Percentiles rank a stretch among this genome's conserved stretches.
Evolutionary conservation across 352 stramenopile genomes (phyloP).

Genomic region (Globisporangium megalacanthum): DNA sequence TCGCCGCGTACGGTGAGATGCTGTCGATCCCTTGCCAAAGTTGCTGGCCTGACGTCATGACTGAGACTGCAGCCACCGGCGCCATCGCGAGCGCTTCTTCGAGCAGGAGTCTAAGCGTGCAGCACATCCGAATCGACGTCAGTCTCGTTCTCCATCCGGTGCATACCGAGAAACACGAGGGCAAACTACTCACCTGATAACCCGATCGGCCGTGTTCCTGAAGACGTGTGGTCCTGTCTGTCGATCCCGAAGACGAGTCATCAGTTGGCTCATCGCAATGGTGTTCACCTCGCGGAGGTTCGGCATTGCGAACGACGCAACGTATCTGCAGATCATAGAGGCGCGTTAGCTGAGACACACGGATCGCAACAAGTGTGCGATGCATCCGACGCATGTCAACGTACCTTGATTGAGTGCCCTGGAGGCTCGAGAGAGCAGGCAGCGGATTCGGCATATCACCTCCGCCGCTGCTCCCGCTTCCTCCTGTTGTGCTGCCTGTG

Average conservation of each 20-base stretch:
- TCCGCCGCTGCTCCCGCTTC: neutral
- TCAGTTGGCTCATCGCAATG: neutral
- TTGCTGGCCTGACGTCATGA: slow-evolving; percentile 2
- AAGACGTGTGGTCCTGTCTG: slow-evolving; percentile 6
- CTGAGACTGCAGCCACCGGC: neutral
- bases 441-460: neutral
- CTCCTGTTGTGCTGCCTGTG: neutral
- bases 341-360: neutral
- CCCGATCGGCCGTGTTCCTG: slow-evolving; percentile 4
- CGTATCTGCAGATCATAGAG: neutral
- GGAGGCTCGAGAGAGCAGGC: neutral
- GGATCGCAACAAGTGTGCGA: no score
- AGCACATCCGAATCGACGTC: neutral
- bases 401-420: neutral
- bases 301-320: neutral
- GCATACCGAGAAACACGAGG: neutral
- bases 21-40: slow-evolving; percentile 4
- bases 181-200: slow-evolving; percentile 1
- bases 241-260: slow-evolving; percentile 9
- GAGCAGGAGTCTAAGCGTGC: neutral
- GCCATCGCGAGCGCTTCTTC: slow-evolving; percentile 11
- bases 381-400: no score
- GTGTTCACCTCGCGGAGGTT: slow-evolving; percentile 6
- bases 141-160: neutral
- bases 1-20: slow-evolving; percentile 1